Evolutionary conservation across 805 yeast species (phyloP).

Genomic region (Starmerella stellata): DNA sequence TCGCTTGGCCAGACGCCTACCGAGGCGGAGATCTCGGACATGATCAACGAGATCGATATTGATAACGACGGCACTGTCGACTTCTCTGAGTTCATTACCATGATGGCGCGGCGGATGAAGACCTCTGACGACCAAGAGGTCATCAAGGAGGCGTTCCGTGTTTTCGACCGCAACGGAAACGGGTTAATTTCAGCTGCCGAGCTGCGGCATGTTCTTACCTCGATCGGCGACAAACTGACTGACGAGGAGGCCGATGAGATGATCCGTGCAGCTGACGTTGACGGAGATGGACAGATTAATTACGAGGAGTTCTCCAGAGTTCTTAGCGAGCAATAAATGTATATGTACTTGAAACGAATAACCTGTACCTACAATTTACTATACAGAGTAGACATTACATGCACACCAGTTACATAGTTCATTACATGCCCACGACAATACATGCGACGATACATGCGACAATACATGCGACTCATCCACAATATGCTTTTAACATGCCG

Average conservation of each 20-base stretch:
- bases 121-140: conserved; percentile 96
- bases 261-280: conserved; percentile 85
- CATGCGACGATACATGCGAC: too few relatives aligned
- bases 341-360: too few relatives aligned
- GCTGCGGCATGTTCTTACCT: conserved; percentile 86
- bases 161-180: conserved; percentile 83
- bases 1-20: conserved; percentile 96
- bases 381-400: too few relatives aligned
- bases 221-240: conserved; percentile 90
- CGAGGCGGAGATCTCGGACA: conserved; percentile 86
- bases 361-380: too few relatives aligned
- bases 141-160: conserved; percentile 92
- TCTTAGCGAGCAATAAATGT: conserved; percentile 27
- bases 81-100: conserved; percentile 63
- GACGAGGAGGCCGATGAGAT: conserved; percentile 96
- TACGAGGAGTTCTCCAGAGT: conserved; percentile 91
- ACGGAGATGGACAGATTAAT: conserved; percentile 90
- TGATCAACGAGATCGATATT: conserved; percentile 92
- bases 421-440: too few relatives aligned
- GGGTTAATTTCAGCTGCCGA: conserved; percentile 95
- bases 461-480: too few relatives aligned
- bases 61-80: conserved; percentile 85
- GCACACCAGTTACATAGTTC: too few relatives aligned
- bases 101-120: conserved; percentile 86
- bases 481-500: too few relatives aligned